Evolutionary conservation across 768 basidiomycete species (phyloP).

Genomic region (Tylopilus balloui): DNA sequence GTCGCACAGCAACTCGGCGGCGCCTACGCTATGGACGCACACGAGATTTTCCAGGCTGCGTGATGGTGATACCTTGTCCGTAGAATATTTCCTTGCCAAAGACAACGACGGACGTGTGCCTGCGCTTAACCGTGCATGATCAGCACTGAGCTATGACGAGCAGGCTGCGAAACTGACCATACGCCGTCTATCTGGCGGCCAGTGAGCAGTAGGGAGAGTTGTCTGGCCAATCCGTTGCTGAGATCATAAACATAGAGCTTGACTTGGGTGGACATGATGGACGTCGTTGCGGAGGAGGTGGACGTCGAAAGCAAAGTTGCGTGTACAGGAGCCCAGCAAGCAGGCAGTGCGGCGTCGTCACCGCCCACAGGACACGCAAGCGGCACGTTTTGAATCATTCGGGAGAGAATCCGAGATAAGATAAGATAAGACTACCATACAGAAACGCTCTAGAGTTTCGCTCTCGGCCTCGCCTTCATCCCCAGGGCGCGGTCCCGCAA

Average conservation of each 20-base stretch:
- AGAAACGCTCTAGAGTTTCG: conserved; percentile 18
- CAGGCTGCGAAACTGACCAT: conserved; percentile 50
- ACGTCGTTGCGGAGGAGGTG: background rate
- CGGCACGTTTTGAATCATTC: background rate
- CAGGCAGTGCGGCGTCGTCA: conserved; percentile 1
- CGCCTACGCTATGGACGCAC: conserved; percentile 39
- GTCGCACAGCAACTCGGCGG: background rate
- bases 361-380: conserved; percentile 16
- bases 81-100: conserved; percentile 87
- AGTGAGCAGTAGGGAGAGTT: conserved; percentile 74
- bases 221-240: conserved; percentile 78
- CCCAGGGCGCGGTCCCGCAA: conserved; percentile 48
- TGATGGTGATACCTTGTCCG: conserved; percentile 76
- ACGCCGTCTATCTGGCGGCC: conserved; percentile 92
- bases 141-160: conserved; percentile 1
- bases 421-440: conserved; percentile 13
- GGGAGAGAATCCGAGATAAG: conserved; percentile 9
- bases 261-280: conserved; percentile 40
- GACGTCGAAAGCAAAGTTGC: background rate
- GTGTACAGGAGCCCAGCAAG: background rate
- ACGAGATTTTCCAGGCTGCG: conserved; percentile 76
- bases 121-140: conserved; percentile 27
- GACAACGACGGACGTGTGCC: conserved; percentile 92
- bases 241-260: conserved; percentile 90
- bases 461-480: conserved; percentile 15